These are phyloP conservation scores for Colletotrichum melonis DNA, from an alignment of 2,329 filamentous ascomycete species.

Conservation along the genomic window DNA sequence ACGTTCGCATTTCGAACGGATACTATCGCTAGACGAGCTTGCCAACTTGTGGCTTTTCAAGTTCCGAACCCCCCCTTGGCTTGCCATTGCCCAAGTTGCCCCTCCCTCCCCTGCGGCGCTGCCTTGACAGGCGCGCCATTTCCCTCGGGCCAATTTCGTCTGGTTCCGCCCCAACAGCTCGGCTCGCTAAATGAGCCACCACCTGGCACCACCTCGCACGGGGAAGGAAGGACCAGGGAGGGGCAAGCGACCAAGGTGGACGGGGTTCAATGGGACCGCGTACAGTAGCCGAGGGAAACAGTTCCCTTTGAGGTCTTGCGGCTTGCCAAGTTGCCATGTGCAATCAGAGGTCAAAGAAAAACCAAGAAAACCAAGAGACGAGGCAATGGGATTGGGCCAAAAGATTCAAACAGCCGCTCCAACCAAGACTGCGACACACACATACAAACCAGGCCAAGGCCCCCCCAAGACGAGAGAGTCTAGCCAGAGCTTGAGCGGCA, in stretches of 20 bases:
- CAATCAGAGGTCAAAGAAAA: neutral
- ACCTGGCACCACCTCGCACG: neutral
- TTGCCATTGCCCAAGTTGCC: too few relatives aligned
- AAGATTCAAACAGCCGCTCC: neutral
- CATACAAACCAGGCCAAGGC: neutral
- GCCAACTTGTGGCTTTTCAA: too few relatives aligned
- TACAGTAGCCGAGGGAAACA: neutral
- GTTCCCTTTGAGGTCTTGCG: neutral
- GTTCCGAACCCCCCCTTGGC: neutral
- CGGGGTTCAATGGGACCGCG: neutral
- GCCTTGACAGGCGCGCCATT: constrained; percentile 22
- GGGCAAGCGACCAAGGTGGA: too few relatives aligned
- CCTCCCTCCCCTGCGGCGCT: neutral
- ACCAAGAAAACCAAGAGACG: neutral
- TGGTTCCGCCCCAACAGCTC: constrained; percentile 13
- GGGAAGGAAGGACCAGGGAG: neutral
- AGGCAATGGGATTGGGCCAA: neutral
- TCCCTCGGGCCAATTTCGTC: constrained; percentile 20
- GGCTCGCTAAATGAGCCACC: constrained; percentile 21
- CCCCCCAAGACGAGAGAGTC: neutral
- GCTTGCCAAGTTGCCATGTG: neutral
- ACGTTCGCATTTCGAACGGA: neutral
- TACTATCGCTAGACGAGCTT: neutral
- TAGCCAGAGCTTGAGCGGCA: neutral
- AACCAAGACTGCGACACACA: neutral